A percentile compares a stretch with the other conserved stretches of the same genome.
These are phyloP conservation scores for Leccinum imitatum DNA, from an alignment of 768 basidiomycete species.

Conservation along the genomic window DNA sequence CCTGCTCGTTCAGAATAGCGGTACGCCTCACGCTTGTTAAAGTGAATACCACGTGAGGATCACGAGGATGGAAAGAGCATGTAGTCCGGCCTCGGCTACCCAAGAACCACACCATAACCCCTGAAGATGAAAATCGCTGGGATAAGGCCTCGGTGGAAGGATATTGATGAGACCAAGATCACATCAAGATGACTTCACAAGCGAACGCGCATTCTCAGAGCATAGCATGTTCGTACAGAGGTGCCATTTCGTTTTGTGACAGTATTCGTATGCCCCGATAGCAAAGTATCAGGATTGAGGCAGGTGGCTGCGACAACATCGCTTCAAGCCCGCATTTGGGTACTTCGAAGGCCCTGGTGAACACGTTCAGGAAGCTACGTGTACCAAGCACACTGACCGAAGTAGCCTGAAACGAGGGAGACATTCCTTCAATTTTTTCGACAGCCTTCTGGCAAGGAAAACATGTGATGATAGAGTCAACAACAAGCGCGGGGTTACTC, in stretches of 20 bases:
- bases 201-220: not conserved
- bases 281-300: too few relatives aligned
- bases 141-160: not conserved
- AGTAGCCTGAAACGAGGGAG: not conserved
- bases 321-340: not conserved
- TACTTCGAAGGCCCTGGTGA: not conserved
- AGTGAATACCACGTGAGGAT: not conserved
- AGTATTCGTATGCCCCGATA: not conserved
- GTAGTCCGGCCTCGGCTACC: too few relatives aligned
- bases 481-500: slow-evolving; percentile 13
- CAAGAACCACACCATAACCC: not conserved
- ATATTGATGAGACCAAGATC: slow-evolving; percentile 1
- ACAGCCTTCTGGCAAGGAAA: slow-evolving; percentile 1
- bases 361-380: not conserved
- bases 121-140: slow-evolving; percentile 1
- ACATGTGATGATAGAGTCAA: slow-evolving; percentile 15
- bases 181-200: not conserved
- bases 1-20: slow-evolving; percentile 50
- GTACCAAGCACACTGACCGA: not conserved
- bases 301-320: not conserved
- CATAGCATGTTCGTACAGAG: not conserved
- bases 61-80: not conserved
- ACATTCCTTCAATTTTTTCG: not conserved
- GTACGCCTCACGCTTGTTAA: slow-evolving; percentile 57
- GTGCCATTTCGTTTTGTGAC: not conserved